Evolutionary conservation across 768 basidiomycete genomes (phyloP), one percentile per base, ranked within the genome.

Genomic region (Trametes elegans): DNA sequence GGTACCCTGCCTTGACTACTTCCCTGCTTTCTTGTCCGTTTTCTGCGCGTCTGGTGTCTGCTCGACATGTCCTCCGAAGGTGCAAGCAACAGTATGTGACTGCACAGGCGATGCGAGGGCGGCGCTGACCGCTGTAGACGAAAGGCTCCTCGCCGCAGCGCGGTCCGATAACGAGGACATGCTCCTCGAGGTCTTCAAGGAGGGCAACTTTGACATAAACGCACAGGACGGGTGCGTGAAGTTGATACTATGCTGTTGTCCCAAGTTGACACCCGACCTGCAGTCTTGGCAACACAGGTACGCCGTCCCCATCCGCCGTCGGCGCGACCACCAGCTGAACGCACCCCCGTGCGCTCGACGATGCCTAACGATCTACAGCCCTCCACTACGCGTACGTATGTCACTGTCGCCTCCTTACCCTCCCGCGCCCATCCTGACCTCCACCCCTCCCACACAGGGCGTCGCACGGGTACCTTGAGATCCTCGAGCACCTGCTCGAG

Each of bases 201-300:
- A 81, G 32, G 81, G 74, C 5, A 62, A 64, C 3, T 85, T 83
- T 60, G 80, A 92, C 66, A 85, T 93, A 58, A 94, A 94, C 69
- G 83, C 75, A 62, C 75, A 77, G 62, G 90, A 93, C 65, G 88
- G 88, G 90, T 90, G 64, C 60, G 88, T 77, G 13, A 18, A 34
- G 14, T 13, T 18, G 23, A 7, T 8, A 9, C 1, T 14, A 3
- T 2, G 5, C 3, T 29, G 19, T 43, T 46, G 44, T 18, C 18
- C 18, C 14, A 23, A 16, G 32, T 5, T 49, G 14, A 42, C 21
- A 8, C 7, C 3, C 11, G 14, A 5, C 1, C n/a, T n/a, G 16
- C 62, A 77, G 73, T 16, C 66, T 91, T 63, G 91, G 91, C 48
- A 90, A 93, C 69, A 93, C 90, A 55, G 85, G 90, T 90, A 69